A percentile compares a stretch with the other conserved stretches of the same genome.
Evolutionary conservation across 1,139 yeast species (phyloP).

Genomic region (Suhomyces anneliseae): DNA sequence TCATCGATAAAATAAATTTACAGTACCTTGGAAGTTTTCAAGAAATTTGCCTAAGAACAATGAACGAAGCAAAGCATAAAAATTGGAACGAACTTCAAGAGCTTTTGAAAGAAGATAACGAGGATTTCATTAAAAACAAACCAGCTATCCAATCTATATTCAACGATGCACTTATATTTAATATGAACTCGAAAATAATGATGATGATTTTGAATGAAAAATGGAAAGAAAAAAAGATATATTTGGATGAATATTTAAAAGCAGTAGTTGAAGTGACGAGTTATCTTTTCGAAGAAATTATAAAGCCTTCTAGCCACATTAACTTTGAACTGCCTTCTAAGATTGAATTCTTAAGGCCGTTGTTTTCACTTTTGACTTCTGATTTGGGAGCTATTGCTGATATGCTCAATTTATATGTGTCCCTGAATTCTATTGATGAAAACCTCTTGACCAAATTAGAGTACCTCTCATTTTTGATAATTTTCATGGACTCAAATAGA

Average conservation of each 20-base stretch:
- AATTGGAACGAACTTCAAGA: conserved; percentile 6
- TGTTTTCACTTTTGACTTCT: conserved; percentile 3
- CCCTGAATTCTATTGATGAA: conserved; percentile 39
- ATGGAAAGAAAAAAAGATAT: conserved; percentile 41
- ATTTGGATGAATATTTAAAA: conserved; percentile 44
- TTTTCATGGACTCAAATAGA: conserved; percentile 31
- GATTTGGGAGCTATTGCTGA: conserved; percentile 7
- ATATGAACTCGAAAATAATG: conserved; percentile 41
- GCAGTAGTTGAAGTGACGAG: conserved; percentile 42
- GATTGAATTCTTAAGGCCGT: conserved; percentile 1
- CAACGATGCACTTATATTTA: conserved; percentile 20
- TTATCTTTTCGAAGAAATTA: conserved; percentile 33
- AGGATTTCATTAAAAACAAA: not conserved
- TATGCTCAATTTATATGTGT: conserved; percentile 14
- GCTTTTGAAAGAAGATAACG: not conserved
- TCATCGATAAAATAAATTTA: conserved; percentile 6
- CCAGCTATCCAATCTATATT: conserved; percentile 3
- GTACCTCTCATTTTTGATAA: conserved; percentile 39
- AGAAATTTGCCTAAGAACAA: conserved; percentile 8
- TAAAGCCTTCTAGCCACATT: conserved; percentile 20
- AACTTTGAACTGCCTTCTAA: not conserved
- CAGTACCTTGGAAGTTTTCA: conserved; percentile 10
- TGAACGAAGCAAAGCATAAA: conserved; percentile 4
- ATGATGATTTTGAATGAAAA: conserved; percentile 42
- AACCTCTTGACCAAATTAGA: conserved; percentile 51